A percentile compares a stretch with the other conserved stretches of the same genome.
phyloP scores from a whole-genome alignment of 345 rosid species.

The Eucalyptus pumila region DNA sequence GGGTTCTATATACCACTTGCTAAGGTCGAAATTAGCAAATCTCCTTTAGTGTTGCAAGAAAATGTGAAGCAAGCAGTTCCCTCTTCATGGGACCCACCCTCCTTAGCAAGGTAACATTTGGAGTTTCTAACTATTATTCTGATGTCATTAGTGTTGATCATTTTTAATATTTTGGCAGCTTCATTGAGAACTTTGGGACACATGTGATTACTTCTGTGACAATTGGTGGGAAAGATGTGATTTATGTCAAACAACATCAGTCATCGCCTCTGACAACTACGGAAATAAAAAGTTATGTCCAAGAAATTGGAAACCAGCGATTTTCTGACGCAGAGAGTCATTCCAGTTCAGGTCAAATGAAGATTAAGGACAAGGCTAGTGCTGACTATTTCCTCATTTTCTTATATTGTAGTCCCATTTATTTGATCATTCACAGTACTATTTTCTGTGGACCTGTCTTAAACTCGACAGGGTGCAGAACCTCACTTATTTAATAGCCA shows the following conservation, averaged over 20 bases:
- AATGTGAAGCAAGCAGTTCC: slow-evolving; percentile 43
- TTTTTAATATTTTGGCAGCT: slow-evolving; percentile 25
- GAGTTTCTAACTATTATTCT: background rate
- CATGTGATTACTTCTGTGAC: slow-evolving; percentile 61
- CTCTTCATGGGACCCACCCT: slow-evolving; percentile 46
- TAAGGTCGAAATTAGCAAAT: slow-evolving; percentile 33
- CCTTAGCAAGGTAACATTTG: slow-evolving; percentile 48
- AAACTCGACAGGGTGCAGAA: slow-evolving; percentile 38
- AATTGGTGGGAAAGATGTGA: slow-evolving; percentile 68
- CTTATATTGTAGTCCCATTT: background rate
- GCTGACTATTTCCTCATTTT: background rate
- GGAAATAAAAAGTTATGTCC: slow-evolving; percentile 52
- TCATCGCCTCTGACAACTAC: slow-evolving; percentile 47
- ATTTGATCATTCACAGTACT: background rate
- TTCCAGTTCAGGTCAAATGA: slow-evolving; percentile 36
- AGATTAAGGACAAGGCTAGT: slow-evolving; percentile 65
- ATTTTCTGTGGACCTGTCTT: background rate
- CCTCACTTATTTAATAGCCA: slow-evolving; percentile 57
- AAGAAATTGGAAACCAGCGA: slow-evolving; percentile 61
- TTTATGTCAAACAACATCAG: slow-evolving; percentile 59
- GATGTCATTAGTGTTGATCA: background rate
- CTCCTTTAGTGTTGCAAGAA: slow-evolving; percentile 27
- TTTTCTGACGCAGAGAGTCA: slow-evolving; percentile 28
- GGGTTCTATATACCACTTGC: slow-evolving; percentile 54
- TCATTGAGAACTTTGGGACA: slow-evolving; percentile 65